Evolutionary conservation across 805 yeast species (phyloP), one percentile per base, ranked within the genome.

Genomic region (Nakazawaea ernobii): DNA sequence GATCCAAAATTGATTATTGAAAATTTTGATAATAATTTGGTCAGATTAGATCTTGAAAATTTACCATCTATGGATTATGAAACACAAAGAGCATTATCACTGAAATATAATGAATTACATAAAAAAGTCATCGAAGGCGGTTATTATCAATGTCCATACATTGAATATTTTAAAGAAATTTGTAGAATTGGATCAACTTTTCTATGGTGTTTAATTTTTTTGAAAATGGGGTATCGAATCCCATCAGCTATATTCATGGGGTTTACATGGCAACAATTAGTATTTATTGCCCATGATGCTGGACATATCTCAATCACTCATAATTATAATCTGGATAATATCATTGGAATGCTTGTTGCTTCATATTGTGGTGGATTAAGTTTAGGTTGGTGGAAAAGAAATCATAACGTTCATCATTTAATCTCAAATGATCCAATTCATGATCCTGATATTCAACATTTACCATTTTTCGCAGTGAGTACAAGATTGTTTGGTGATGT

Each of bases 351-450:
- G 62, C 43, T 79, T 2, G 70, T 89, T 43, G 95, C 96, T 1
- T 80, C 86, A 52, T 89, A 74, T 70, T 65, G 81, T 44, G 97
- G 97, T n/a, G 97, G 97, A 0, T 70, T 89, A 37, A 86, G 95
- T 40, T 60, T 88, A 17, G 95, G 96, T 2, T 89, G 97, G 97
- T 89, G 97, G 97, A 90, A 89, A 57, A 73, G 91, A 45, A 89
- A 86, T 63, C 97, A 89, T 65, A 89, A 89, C 61, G 95, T 89
- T n/a, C 97, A 89, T 64, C 97, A 89, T 61, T 67, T 89, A 44
- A 75, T 89, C 46, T 86, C 96, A n/a, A 89, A 89, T 63, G 96
- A 89, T 59, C 96, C 97, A 0, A 84, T 85, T 1, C 96, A 90
- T 60, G 97, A 89, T 58, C 97, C 97, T 0, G 97, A 89, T 65